Conservation (phyloP, 148 eudicot genomes). For the Diospyros kaki region DNA sequence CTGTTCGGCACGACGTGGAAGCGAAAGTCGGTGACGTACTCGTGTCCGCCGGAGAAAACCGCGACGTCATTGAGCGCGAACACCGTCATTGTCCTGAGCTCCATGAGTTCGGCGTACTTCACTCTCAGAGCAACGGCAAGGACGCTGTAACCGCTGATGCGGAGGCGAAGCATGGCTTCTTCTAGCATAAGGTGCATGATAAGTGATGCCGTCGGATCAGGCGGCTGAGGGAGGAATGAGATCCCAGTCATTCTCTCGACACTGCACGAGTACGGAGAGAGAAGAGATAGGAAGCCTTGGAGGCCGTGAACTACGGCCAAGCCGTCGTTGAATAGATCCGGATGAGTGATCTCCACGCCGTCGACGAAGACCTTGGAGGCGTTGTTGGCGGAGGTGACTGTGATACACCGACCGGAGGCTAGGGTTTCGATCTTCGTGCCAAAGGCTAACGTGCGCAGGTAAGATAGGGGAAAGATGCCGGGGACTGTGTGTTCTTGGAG, state of each 20-base stretch:
- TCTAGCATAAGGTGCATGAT: slow-evolving; percentile 38
- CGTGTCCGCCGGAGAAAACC: slow-evolving; percentile 50
- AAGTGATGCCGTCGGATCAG: slow-evolving; percentile 9
- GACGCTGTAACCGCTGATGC: slow-evolving; percentile 18
- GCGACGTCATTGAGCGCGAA: slow-evolving; percentile 32
- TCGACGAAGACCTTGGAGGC: slow-evolving; percentile 14
- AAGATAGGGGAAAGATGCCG: slow-evolving; percentile 31
- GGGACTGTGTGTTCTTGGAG: slow-evolving; percentile 52
- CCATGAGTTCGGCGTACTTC: slow-evolving; percentile 10
- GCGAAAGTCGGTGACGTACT: slow-evolving; percentile 46
- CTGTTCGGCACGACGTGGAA: slow-evolving; percentile 68
- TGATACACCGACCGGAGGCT: slow-evolving; percentile 8
- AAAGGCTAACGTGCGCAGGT: slow-evolving; percentile 35
- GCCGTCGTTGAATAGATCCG: slow-evolving; percentile 7
- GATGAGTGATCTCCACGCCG: slow-evolving; percentile 17
- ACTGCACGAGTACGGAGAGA: slow-evolving; percentile 16
- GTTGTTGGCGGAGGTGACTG: slow-evolving; percentile 9
- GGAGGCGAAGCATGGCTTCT: slow-evolving; percentile 21
- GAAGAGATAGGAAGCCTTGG: slow-evolving; percentile 21
- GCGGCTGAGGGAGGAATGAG: slow-evolving; percentile 23
- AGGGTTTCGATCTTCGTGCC: slow-evolving; percentile 44
- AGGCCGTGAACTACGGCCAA: slow-evolving; percentile 16
- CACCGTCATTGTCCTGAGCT: slow-evolving; percentile 4
- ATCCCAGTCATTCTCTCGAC: slow-evolving; percentile 14
- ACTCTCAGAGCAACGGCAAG: slow-evolving; percentile 10